Evolutionary conservation across 1,284 basidiomycete species (phyloP).

Genomic region (Ustanciosporium gigantosporum): DNA sequence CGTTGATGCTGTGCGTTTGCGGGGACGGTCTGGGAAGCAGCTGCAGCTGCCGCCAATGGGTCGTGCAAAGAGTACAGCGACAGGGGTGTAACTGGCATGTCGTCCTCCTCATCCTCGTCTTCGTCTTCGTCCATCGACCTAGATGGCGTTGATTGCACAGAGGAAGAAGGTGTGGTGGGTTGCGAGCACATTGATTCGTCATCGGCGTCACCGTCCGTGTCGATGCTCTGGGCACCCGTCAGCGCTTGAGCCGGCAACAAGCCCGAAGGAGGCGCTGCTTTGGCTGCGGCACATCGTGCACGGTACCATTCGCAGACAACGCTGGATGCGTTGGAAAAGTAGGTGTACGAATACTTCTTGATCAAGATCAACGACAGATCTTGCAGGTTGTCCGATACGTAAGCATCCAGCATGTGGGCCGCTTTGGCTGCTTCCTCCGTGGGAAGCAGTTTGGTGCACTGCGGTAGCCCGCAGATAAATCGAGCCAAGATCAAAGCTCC

Average conservation of each 20-base stretch:
- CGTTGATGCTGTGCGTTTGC: conserved; percentile 25
- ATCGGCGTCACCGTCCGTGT: conserved; percentile 38
- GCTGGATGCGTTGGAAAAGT: conserved; percentile 91
- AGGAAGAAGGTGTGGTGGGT: conserved; percentile 47
- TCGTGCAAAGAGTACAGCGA: conserved; percentile 57
- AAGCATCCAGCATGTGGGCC: conserved; percentile 80
- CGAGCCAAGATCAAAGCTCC: conserved; percentile 87
- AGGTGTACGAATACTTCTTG: conserved; percentile 94
- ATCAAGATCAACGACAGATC: conserved; percentile 88
- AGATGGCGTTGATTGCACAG: conserved; percentile 56
- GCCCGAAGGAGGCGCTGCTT: conserved; percentile 14
- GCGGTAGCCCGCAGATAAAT: conserved; percentile 67
- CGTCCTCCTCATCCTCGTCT: conserved; percentile 57
- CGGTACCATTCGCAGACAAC: conserved; percentile 87
- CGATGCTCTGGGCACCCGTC: conserved; percentile 6
- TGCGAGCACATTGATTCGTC: conserved; percentile 51
- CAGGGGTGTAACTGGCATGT: conserved; percentile 59
- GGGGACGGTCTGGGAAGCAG: conserved; percentile 18
- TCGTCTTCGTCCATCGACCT: conserved; percentile 55
- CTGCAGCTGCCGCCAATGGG: conserved; percentile 40
- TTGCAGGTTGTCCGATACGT: conserved; percentile 81
- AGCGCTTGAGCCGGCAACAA: conserved; percentile 39
- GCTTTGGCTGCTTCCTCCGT: conserved; percentile 34
- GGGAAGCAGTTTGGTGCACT: conserved; percentile 17
- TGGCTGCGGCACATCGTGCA: conserved; percentile 20